Evolutionary conservation across 257 asterid genomes (phyloP).

Genomic region (Marsdenia floribunda): DNA sequence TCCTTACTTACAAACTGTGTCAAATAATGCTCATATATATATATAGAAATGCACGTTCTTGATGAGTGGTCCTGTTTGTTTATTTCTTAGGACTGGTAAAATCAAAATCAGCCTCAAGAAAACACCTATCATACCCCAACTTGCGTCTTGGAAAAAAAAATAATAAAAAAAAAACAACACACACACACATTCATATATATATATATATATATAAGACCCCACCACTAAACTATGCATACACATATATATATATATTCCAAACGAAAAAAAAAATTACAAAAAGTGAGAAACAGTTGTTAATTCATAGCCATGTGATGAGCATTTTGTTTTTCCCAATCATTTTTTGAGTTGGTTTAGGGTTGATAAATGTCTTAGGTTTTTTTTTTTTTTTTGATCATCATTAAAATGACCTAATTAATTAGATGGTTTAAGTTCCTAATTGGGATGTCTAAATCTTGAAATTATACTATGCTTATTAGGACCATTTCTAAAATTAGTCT

Average conservation of each 20-base stretch:
- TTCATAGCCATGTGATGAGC: constrained; percentile 49
- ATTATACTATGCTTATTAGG: constrained; percentile 8
- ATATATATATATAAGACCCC: constrained; percentile 27
- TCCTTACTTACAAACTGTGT: constrained; percentile 7
- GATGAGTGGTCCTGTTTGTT: constrained; percentile 28
- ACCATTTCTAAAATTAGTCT: constrained; percentile 12
- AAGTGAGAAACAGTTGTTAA: constrained; percentile 9
- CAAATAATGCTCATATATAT: not conserved
- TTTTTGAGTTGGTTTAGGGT: constrained; percentile 25
- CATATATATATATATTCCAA: not conserved
- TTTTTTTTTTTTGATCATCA: constrained; percentile 20
- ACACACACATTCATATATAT: not conserved
- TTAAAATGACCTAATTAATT: constrained; percentile 16
- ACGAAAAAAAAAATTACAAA: not conserved
- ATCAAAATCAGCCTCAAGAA: constrained; percentile 22
- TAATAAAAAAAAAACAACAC: no score
- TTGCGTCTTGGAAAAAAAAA: constrained; percentile 44
- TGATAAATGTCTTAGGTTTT: constrained; percentile 7
- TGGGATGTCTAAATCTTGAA: not conserved
- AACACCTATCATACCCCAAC: constrained; percentile 36
- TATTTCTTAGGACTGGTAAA: constrained; percentile 16
- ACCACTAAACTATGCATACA: constrained; percentile 31
- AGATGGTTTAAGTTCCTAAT: constrained; percentile 17
- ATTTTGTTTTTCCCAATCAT: constrained; percentile 22
- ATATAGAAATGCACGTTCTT: not conserved